A percentile compares a stretch with the other conserved stretches of the same genome.
Evolutionary conservation across 129 eudicot genomes (phyloP).

Genomic region (Escallonia rubra): DNA sequence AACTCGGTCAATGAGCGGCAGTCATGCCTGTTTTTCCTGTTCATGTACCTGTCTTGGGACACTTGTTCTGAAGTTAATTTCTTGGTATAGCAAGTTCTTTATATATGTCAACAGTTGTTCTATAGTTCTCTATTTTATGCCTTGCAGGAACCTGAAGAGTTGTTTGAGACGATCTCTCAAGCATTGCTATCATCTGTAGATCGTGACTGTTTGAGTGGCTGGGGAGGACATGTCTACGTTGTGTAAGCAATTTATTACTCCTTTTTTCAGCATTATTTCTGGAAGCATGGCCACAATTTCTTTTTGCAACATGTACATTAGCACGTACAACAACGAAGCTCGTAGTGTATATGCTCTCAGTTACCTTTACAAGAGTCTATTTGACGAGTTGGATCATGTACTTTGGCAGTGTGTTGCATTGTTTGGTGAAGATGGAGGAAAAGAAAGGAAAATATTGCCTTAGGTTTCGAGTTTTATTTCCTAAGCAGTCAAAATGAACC

Average conservation of each 20-base stretch:
- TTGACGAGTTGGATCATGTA: background rate
- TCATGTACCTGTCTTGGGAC: too few species aligned
- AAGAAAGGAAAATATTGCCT: background rate
- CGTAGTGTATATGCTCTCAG: too few species aligned
- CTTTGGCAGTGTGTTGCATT: background rate
- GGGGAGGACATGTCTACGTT: conserved; percentile 97
- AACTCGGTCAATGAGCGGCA: too few species aligned
- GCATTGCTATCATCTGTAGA: conserved; percentile 86
- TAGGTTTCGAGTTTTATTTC: background rate
- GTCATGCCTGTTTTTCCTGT: too few species aligned
- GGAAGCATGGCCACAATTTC: too few species aligned
- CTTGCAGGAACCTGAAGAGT: conserved; percentile 76
- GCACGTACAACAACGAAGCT: too few species aligned
- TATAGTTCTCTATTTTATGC: too few species aligned
- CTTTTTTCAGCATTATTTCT: too few species aligned
- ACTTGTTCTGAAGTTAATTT: too few species aligned
- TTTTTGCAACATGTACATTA: background rate
- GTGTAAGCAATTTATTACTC: conserved; percentile 52
- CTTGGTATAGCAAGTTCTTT: too few species aligned
- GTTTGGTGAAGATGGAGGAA: background rate
- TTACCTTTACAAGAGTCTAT: too few species aligned
- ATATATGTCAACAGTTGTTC: too few species aligned
- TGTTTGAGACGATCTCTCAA: conserved; percentile 94
- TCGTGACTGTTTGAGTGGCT: conserved; percentile 95
- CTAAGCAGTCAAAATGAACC: background rate